A percentile compares a stretch with the other conserved stretches of the same genome.
Evolutionary conservation across 2,329 filamentous ascomycete genomes (phyloP).

Genomic region (Botrytis galanthina): DNA sequence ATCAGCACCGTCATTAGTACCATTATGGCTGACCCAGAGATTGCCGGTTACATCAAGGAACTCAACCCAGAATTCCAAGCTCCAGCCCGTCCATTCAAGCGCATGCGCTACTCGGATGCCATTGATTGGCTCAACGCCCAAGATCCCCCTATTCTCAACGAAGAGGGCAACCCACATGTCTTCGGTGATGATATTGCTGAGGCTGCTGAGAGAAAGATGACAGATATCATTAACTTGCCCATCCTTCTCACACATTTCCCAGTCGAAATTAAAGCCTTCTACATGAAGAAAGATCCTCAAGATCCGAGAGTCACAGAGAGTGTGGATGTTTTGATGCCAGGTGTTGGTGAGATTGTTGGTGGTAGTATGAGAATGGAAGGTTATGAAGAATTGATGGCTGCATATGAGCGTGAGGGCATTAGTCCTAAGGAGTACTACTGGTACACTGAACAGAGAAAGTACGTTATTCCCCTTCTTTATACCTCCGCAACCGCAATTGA

Average conservation of each 20-base stretch:
- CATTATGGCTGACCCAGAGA: slow-evolving; percentile 69
- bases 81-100: slow-evolving; percentile 81
- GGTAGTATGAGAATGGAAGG: slow-evolving; percentile 95
- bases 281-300: slow-evolving; percentile 86
- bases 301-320: slow-evolving; percentile 87
- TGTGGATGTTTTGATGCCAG: slow-evolving; percentile 83
- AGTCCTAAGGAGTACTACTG: slow-evolving; percentile 88
- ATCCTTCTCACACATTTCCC: slow-evolving; percentile 98
- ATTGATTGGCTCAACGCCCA: slow-evolving; percentile 92
- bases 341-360: slow-evolving; percentile 94
- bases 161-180: slow-evolving; percentile 82
- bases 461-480: slow-evolving; percentile 43
- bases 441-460: slow-evolving; percentile 95
- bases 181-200: slow-evolving; percentile 99
- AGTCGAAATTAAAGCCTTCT: slow-evolving; percentile 96
- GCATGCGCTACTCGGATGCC: slow-evolving; percentile 92
- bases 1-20: slow-evolving; percentile 62
- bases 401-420: slow-evolving; percentile 84
- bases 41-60: slow-evolving; percentile 71
- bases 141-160: slow-evolving; percentile 77
- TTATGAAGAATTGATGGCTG: slow-evolving; percentile 83
- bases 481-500: background rate
- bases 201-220: slow-evolving; percentile 95
- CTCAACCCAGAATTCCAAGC: slow-evolving; percentile 89
- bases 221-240: slow-evolving; percentile 89